phyloP scores from a whole-genome alignment of 2,329 filamentous ascomycete species.

The Zasmidium angulare region DNA sequence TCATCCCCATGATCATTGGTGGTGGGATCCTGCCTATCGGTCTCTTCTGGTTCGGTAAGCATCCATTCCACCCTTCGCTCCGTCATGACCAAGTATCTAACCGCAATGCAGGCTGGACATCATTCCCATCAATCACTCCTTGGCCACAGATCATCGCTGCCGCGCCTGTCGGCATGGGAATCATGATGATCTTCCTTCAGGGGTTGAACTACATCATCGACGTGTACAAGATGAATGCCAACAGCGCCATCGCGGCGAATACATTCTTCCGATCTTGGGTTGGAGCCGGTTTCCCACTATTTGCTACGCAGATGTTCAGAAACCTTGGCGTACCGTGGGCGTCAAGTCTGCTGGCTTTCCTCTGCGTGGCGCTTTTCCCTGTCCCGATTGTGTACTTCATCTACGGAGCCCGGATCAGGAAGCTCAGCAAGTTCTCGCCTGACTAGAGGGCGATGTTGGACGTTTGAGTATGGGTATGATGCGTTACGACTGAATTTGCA shows the following conservation, averaged over 20 bases:
- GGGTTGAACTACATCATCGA: conserved; percentile 45
- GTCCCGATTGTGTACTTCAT: conserved; percentile 31
- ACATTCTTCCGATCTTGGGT: conserved; percentile 33
- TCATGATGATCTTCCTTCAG: conserved; percentile 41
- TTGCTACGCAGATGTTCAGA: conserved; percentile 35
- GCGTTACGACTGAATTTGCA: background rate
- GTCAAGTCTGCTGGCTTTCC: conserved; percentile 32
- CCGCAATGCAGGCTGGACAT: conserved; percentile 56
- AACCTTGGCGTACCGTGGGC: conserved; percentile 36
- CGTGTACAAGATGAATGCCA: conserved; percentile 46
- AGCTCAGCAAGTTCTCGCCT: conserved; percentile 16
- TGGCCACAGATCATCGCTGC: conserved; percentile 43
- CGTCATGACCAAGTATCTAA: background rate
- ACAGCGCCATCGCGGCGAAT: conserved; percentile 38
- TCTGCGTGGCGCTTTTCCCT: conserved; percentile 30
- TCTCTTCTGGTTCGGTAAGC: conserved; percentile 51
- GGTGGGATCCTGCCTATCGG: conserved; percentile 43
- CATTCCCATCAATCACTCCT: conserved; percentile 37
- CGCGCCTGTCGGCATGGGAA: conserved; percentile 39
- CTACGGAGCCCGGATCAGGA: conserved; percentile 28
- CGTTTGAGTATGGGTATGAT: background rate
- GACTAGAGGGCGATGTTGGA: conserved; percentile 10
- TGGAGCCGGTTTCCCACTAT: conserved; percentile 38
- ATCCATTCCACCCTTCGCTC: conserved; percentile 16
- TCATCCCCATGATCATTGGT: conserved; percentile 47